A percentile compares a stretch with the other conserved stretches of the same genome.
These are phyloP conservation scores for Perkinsus chesapeaki DNA, from an alignment of 169 alveolate genomes.

Conservation along the genomic window DNA sequence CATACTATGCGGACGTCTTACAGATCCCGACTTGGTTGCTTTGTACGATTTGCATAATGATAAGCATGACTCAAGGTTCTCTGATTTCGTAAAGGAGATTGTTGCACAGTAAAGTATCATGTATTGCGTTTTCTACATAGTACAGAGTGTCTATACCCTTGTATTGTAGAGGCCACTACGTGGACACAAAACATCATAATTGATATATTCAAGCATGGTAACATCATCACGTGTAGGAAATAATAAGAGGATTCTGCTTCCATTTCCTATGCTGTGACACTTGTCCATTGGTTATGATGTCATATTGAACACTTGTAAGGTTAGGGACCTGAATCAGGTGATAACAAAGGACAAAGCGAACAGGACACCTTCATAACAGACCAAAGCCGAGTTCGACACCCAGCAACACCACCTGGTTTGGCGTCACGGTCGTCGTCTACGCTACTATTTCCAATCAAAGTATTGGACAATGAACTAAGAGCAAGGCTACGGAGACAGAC, in stretches of 20 bases:
- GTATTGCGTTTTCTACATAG: not conserved
- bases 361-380: not conserved
- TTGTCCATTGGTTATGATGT: not conserved
- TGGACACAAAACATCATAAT: not conserved
- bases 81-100: not conserved
- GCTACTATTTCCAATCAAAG: not conserved
- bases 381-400: not conserved
- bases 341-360: too few species aligned
- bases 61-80: not conserved
- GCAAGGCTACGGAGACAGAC: not conserved
- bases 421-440: not conserved
- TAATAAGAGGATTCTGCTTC: not conserved
- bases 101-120: not conserved
- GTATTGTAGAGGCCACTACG: too few species aligned
- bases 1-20: not conserved
- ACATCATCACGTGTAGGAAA: not conserved
- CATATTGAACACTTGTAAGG: not conserved
- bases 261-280: not conserved
- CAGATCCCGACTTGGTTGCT: not conserved
- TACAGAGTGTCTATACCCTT: too few species aligned
- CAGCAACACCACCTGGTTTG: not conserved
- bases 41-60: not conserved
- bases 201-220: not conserved
- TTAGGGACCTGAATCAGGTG: too few species aligned
- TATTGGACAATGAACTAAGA: not conserved